phyloP scores from a whole-genome alignment of 208 protist species.

The Wallacemonas sp. region DNA sequence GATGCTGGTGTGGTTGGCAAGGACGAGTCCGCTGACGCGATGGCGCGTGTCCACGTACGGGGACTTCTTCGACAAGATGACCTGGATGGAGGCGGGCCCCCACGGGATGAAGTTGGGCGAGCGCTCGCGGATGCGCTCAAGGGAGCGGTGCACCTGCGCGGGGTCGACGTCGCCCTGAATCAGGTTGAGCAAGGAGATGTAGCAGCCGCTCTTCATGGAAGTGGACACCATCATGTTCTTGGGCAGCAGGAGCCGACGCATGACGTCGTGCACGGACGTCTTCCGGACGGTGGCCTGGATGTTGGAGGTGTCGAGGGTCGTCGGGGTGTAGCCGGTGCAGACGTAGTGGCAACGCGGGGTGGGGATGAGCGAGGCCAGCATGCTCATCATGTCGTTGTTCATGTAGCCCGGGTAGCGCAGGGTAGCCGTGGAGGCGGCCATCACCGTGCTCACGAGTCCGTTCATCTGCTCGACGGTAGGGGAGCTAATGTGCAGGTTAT shows the following conservation, averaged over 20 bases:
- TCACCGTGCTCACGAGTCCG: constrained; percentile 98
- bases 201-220: constrained; percentile 95
- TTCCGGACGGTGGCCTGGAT: constrained; percentile 95
- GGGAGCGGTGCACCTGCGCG: constrained; percentile 98
- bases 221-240: constrained; percentile 99
- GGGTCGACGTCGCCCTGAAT: constrained; percentile 99
- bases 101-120: constrained; percentile 99
- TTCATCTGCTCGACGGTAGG: constrained; percentile 98
- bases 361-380: constrained; percentile 98
- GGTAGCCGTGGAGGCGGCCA: constrained; percentile 98
- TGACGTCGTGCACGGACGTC: constrained; percentile 99
- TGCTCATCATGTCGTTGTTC: constrained; percentile 97
- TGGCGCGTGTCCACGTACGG: constrained; percentile 97
- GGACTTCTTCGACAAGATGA: constrained; percentile 94
- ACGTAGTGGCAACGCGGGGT: constrained; percentile 99
- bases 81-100: constrained; percentile 97
- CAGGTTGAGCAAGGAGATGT: constrained; percentile 99
- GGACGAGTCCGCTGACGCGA: constrained; percentile 98
- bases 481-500: constrained; percentile 95
- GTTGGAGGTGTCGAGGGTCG: constrained; percentile 91
- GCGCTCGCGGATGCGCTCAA: constrained; percentile 98
- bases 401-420: constrained; percentile 99
- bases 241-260: constrained; percentile 98
- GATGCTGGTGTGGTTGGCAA: constrained; percentile 99
- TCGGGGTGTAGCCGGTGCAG: constrained; percentile 99